Evolutionary conservation across 352 stramenopile genomes (phyloP), one percentile per base, ranked within the genome.

Genomic region (Plasmopara viticola): DNA sequence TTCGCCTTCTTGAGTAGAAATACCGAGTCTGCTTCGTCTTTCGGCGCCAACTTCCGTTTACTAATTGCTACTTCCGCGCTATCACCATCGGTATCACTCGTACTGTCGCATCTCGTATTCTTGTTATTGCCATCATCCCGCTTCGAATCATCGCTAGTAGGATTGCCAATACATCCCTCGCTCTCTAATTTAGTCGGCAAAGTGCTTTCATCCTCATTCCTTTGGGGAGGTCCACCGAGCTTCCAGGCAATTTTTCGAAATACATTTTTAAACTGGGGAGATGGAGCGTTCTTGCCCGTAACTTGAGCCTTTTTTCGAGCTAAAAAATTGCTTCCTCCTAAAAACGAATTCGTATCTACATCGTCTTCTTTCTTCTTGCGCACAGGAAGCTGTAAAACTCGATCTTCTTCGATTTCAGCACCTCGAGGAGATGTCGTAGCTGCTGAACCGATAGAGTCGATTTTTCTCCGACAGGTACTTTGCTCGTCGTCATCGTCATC

Each of bases 201-300:
- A 42, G n/a, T 64, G 51, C 28, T 51, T 10, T 28, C 58, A 53
- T 56, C 56, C 2, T 50, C 47, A 33, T 40, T 53, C 35, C 52
- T 56, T 13, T 15, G 1, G 2, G 38, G 39, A 14, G 63, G 46
- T 33, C 52, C 45, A n/a, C 44, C 41, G 7, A 70, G 62, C 37
- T 85, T 84, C 78, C 77, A 87, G 18, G 79, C 82, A 44, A 87
- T 87, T 44, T 84, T 82, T 64, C 87, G 66, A 51, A 90, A 87
- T 63, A 90, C 81, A 53, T 64, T 83, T 61, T 90, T 90, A 44
- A 79, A 74, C 39, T 86, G 72, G 4, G 78, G 78, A 14, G 74
- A 88, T 40, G 56, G 52, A 41, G 43, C 48, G 25, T 71, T 74
- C 52, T 64, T 72, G 25, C 47, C 54, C 4, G 38, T 51, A 39